phyloP scores from a whole-genome alignment of 2,329 filamentous ascomycete genomes.

The Diaporthe ampelina region DNA sequence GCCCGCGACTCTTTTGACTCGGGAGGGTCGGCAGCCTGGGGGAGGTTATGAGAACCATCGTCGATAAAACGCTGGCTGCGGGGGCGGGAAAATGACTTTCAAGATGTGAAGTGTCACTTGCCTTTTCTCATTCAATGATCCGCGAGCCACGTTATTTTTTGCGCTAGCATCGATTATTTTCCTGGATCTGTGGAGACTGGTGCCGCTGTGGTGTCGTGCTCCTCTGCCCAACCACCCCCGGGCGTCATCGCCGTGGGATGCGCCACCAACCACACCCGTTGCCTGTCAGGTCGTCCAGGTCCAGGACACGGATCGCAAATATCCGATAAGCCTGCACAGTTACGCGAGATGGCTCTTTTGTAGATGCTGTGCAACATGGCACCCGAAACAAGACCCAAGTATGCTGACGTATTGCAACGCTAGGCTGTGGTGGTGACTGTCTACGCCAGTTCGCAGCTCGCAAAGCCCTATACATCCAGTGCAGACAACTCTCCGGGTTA shows the following conservation, averaged over 20 bases:
- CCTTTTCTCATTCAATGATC: not conserved
- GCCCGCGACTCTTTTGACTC: not conserved
- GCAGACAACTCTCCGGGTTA: not conserved
- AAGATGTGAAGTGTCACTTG: not conserved
- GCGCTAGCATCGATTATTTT: not conserved
- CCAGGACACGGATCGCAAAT: not conserved
- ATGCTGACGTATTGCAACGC: not conserved
- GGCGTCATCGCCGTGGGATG: not conserved
- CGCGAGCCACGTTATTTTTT: not conserved
- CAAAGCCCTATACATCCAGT: not conserved
- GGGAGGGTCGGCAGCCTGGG: not conserved
- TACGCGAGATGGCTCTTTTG: not conserved
- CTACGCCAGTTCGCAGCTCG: not conserved
- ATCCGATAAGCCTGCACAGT: not conserved
- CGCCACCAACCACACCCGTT: not conserved
- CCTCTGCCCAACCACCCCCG: not conserved
- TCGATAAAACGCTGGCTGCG: not conserved
- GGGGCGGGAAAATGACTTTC: not conserved
- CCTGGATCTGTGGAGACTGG: not conserved
- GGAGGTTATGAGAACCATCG: not conserved
- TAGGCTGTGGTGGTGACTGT: not conserved
- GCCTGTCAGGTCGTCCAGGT: not conserved
- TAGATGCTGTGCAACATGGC: not conserved
- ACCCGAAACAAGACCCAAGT: not conserved
- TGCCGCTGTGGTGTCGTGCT: not conserved